phyloP scores from a whole-genome alignment of 129 eudicot species.

The Centella asiatica region DNA sequence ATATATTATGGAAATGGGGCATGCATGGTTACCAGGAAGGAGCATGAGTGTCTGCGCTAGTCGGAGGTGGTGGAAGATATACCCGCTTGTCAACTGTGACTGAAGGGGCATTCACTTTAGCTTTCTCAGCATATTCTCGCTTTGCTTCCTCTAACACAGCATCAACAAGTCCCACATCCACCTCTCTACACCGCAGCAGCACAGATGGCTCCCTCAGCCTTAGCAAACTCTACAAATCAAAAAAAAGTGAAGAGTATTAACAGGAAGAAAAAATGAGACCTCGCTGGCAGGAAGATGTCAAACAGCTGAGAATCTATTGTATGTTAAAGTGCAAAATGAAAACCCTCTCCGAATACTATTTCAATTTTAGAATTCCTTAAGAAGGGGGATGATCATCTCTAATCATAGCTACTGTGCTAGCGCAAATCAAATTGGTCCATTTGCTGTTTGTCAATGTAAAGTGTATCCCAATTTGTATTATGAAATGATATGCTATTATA shows the following conservation, averaged over 20 bases:
- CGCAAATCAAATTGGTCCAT: neutral
- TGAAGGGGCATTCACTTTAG: slow-evolving; percentile 36
- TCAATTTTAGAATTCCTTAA: neutral
- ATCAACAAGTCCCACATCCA: slow-evolving; percentile 38
- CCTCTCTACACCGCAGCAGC: slow-evolving; percentile 58
- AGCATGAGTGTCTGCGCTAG: slow-evolving; percentile 32
- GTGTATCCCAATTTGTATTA: neutral
- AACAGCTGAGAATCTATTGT: neutral
- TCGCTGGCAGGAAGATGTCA: no score
- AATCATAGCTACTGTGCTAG: no score
- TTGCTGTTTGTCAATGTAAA: neutral
- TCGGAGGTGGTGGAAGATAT: slow-evolving; percentile 67
- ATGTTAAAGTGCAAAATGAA: no score
- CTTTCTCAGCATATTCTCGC: slow-evolving; percentile 42
- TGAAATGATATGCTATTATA: no score
- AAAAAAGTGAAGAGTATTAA: neutral
- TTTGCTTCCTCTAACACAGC: slow-evolving; percentile 52
- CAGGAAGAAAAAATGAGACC: neutral
- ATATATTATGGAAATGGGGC: neutral
- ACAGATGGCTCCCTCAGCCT: slow-evolving; percentile 62
- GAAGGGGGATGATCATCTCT: neutral
- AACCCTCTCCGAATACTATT: neutral
- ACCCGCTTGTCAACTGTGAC: slow-evolving; percentile 40
- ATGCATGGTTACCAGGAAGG: slow-evolving; percentile 45
- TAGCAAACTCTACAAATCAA: slow-evolving; percentile 37